Base-by-base conservation (phyloP, 108 stramenopile genomes). In the Discostella stelligeroides region DNA sequence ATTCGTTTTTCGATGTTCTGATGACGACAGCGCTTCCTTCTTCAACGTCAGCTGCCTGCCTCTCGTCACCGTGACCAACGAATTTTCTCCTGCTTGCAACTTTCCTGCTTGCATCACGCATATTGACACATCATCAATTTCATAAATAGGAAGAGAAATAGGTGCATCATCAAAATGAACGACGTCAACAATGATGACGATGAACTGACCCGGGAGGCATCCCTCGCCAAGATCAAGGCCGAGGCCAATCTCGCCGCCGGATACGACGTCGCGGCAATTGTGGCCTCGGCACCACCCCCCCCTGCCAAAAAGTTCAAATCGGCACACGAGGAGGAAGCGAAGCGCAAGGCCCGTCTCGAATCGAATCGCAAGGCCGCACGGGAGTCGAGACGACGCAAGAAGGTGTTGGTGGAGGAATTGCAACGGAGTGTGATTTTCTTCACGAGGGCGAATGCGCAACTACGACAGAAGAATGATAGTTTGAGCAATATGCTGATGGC, bases 321-420 rank as follows among this genome's bases (percentile, higher is more conserved):
- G 0, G 43, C n/a, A n/a, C n/a, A 46, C 39, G 60, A 46, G 39
- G 60, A 62, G 41, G 43, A 45, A 0, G 45, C 15, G 18, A 63
- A 77, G 42, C 76, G 91, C n/a, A 84, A 88, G 68, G 86, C 86
- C 48, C 86, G 93, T 6, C 81, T 95, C 27, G 93, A 95, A 64
- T 89, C 90, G 61, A 95, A 95, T 68, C 82, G 93, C 20, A 91
- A 90, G 83, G 93, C 93, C 27, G 93, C 93, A 7, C 76, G 88
- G 18, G 93, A 95, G 60, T 88, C 87, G 0, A 73, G 93, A 1
- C 66, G 87, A 13, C 68, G 93, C 24, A 95, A 95, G 82, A 95
- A 95, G 83, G 79, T 88, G 18, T 81, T 90, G 84, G 84, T 91
- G 66, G 93, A 91, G 78, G 90, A 91, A 43, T 77, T 95, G 13